These are phyloP conservation scores for Colletotrichum paranaense DNA, from an alignment of 2,329 filamentous ascomycete species.

Conservation along the genomic window DNA sequence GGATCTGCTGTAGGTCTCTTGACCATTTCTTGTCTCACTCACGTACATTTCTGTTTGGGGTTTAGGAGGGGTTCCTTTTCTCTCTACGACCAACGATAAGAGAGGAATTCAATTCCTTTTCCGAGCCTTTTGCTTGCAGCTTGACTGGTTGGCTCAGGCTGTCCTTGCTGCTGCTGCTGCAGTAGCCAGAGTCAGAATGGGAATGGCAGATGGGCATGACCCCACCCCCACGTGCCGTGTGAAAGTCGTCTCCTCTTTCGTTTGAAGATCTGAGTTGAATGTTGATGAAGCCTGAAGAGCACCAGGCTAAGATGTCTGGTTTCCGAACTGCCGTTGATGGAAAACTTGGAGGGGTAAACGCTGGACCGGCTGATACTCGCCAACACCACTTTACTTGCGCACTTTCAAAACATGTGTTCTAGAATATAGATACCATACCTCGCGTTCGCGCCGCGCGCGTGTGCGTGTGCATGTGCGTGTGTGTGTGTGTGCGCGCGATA, in stretches of 20 bases:
- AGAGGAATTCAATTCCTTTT: not conserved
- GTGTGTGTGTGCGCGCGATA: too few species aligned
- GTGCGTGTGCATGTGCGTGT: too few species aligned
- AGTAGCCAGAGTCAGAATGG: not conserved
- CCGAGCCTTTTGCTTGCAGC: not conserved
- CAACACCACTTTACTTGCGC: not conserved
- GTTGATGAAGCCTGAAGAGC: not conserved
- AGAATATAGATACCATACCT: not conserved
- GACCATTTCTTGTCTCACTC: slow-evolving; percentile 1
- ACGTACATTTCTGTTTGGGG: not conserved
- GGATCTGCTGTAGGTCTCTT: not conserved
- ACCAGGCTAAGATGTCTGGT: not conserved
- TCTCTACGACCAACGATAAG: slow-evolving; percentile 3
- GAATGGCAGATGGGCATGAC: not conserved
- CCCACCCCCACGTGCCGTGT: slow-evolving; percentile 9
- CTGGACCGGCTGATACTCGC: slow-evolving; percentile 6
- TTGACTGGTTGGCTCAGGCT: not conserved
- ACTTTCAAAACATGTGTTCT: not conserved
- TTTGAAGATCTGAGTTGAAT: not conserved
- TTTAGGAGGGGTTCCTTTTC: too few species aligned
- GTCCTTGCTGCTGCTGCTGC: not conserved
- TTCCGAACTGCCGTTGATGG: not conserved
- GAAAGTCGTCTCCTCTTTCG: not conserved
- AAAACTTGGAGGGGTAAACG: not conserved
- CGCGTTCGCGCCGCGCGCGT: not conserved